Conservation (phyloP, 2,329 filamentous ascomycete genomes). For the Neonectria magnoliae region DNA sequence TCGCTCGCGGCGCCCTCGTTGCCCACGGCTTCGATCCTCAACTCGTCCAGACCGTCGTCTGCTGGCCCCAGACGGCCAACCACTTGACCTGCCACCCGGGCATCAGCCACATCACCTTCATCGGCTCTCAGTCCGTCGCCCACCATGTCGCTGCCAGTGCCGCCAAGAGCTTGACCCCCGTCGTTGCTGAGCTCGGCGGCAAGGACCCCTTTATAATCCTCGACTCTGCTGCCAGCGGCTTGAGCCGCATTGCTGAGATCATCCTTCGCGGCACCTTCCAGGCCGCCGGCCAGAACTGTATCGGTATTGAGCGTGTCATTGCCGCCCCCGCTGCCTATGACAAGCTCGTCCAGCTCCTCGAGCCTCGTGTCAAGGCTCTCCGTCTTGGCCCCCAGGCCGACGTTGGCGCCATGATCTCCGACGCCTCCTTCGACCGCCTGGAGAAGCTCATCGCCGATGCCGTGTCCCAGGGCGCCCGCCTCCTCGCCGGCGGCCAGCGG, state of each 20-base stretch:
- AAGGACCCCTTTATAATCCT: constrained; percentile 94
- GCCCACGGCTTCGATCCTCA: constrained; percentile 85
- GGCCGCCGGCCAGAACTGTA: constrained; percentile 95
- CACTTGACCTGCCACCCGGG: constrained; percentile 85
- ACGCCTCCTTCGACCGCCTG: constrained; percentile 76
- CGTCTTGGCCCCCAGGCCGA: constrained; percentile 82
- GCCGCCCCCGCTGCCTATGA: constrained; percentile 81
- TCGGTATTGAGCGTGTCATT: constrained; percentile 94
- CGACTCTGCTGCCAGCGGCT: constrained; percentile 74
- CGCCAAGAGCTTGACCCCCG: constrained; percentile 84
- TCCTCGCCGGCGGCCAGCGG: constrained; percentile 82
- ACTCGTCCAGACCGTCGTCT: constrained; percentile 85
- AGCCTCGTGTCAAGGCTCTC: constrained; percentile 77
- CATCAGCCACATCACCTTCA: constrained; percentile 93
- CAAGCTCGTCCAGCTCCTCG: constrained; percentile 74
- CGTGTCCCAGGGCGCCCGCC: constrained; percentile 78
- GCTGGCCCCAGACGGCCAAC: constrained; percentile 85
- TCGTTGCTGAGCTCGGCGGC: constrained; percentile 91
- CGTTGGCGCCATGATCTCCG: constrained; percentile 90
- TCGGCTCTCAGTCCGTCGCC: constrained; percentile 87
- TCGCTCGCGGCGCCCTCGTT: constrained; percentile 80
- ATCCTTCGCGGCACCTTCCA: constrained; percentile 95
- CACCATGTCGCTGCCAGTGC: constrained; percentile 89
- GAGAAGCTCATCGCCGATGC: constrained; percentile 82
- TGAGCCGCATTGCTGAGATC: constrained; percentile 80